Evolutionary conservation across 2,329 filamentous ascomycete species (phyloP), one percentile per base, ranked within the genome.

Genomic region (Eurotiales sp.): DNA sequence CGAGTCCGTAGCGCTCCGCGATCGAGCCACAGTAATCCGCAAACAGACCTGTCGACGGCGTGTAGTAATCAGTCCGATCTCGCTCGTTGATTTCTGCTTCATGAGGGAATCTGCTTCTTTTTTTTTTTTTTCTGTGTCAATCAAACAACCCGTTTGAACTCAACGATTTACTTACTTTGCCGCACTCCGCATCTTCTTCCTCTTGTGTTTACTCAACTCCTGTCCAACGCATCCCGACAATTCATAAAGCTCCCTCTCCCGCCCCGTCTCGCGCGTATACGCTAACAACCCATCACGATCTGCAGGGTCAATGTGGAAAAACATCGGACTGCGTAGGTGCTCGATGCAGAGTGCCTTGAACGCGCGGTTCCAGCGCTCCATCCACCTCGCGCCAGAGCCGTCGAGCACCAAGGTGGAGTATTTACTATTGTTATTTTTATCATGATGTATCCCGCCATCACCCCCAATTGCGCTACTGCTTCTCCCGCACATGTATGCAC

Each of bases 231-330:
- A 90, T 2, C 85, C 84, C 0, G 78, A 72, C 43, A 92, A 85
- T 68, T 91, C 86, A 42, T 80, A 74, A 8, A 90, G 68, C 60
- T 92, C 86, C 5, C 70, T 67, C 52, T 83, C 78, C n/a, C 83
- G 71, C 0, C 77, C 77, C 15, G 78, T 73, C 51, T 80, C 76
- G 59, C 87, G 83, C 0, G 86, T 79, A 67, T 85, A 87, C 1
- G 83, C 84, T 19, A 91, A 70, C 59, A 92, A 70, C 0, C 84
- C 84, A 69, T 92, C 88, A 1, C 87, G 76, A 65, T 92, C 87
- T 1, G 80, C 75, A 0, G 88, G 88, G 61, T 92, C 87, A 12
- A 88, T 77, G 62, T 93, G 88, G 72, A 90, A 92, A 61, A 91
- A 87, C 85, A 92, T 87, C 0, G 87, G 88, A 58, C 86, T 90